phyloP scores from a whole-genome alignment of 1,139 yeast genomes.

The Spathaspora jeffriesii region DNA sequence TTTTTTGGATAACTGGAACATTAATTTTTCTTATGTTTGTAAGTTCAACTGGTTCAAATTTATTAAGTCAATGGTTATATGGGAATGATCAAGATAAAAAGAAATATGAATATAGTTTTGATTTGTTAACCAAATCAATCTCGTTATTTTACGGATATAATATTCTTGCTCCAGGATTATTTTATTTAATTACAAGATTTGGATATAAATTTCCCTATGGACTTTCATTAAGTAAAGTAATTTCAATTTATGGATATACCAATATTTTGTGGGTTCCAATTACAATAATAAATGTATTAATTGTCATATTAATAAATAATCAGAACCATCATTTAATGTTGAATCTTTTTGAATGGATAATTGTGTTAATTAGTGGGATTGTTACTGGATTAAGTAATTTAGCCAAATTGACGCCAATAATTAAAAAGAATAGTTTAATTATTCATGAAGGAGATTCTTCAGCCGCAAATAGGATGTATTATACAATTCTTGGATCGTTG shows the following conservation, averaged over 20 bases:
- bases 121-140: slow-evolving; percentile 64
- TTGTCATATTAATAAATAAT: slow-evolving; percentile 46
- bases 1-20: slow-evolving; percentile 84
- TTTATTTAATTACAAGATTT: slow-evolving; percentile 50
- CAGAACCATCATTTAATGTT: slow-evolving; percentile 32
- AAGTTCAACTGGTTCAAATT: slow-evolving; percentile 58
- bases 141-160: slow-evolving; percentile 74
- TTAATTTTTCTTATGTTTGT: slow-evolving; percentile 73
- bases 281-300: slow-evolving; percentile 54
- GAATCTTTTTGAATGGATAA: slow-evolving; percentile 45
- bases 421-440: slow-evolving; percentile 33
- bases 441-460: slow-evolving; percentile 26
- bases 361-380: slow-evolving; percentile 45
- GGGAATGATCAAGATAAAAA: slow-evolving; percentile 26
- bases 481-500: slow-evolving; percentile 25
- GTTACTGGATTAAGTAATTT: slow-evolving; percentile 51
- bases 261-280: slow-evolving; percentile 81
- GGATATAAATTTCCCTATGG: slow-evolving; percentile 41
- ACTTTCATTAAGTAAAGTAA: slow-evolving; percentile 39
- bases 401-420: slow-evolving; percentile 42
- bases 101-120: slow-evolving; percentile 59
- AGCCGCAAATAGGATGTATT: slow-evolving; percentile 18
- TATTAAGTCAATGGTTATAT: slow-evolving; percentile 48
- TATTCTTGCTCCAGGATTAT: slow-evolving; percentile 54
- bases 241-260: slow-evolving; percentile 78